phyloP scores from a whole-genome alignment of 768 basidiomycete genomes.

The Boletales sp. region DNA sequence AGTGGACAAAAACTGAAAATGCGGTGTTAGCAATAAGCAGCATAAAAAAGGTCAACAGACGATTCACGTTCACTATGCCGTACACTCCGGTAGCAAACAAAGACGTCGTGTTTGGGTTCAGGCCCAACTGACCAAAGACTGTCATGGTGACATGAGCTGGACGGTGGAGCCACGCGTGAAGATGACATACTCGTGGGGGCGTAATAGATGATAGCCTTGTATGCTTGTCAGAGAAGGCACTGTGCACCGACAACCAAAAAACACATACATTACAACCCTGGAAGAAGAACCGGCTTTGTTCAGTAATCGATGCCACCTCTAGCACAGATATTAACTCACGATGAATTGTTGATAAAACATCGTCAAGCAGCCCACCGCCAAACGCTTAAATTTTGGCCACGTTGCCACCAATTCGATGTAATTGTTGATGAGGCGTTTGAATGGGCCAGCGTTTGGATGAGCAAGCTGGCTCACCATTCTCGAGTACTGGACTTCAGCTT shows the following conservation, averaged over 20 bases:
- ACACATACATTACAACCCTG: slow-evolving; percentile 27
- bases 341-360: slow-evolving; percentile 34
- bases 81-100: slow-evolving; percentile 40
- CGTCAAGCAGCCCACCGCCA: slow-evolving; percentile 28
- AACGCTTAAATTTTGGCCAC: slow-evolving; percentile 31
- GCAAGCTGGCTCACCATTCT: slow-evolving; percentile 18
- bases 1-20: slow-evolving; percentile 30
- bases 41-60: neutral
- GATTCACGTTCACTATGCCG: slow-evolving; percentile 32
- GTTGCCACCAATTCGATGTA: slow-evolving; percentile 23
- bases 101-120: slow-evolving; percentile 38
- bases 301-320: neutral
- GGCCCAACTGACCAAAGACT: slow-evolving; percentile 41
- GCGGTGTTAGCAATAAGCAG: neutral
- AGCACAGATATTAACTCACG: slow-evolving; percentile 11
- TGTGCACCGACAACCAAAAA: neutral
- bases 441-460: slow-evolving; percentile 20
- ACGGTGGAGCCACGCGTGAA: neutral
- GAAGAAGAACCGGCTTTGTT: neutral
- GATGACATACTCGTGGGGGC: slow-evolving; percentile 17
- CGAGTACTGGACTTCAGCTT: slow-evolving; percentile 32
- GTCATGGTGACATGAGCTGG: slow-evolving; percentile 16
- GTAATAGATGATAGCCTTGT: slow-evolving; percentile 29
- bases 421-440: slow-evolving; percentile 19
- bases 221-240: slow-evolving; percentile 3